Conservation (phyloP, 2,329 filamentous ascomycete genomes). For the Arthroderma sp. region DNA sequence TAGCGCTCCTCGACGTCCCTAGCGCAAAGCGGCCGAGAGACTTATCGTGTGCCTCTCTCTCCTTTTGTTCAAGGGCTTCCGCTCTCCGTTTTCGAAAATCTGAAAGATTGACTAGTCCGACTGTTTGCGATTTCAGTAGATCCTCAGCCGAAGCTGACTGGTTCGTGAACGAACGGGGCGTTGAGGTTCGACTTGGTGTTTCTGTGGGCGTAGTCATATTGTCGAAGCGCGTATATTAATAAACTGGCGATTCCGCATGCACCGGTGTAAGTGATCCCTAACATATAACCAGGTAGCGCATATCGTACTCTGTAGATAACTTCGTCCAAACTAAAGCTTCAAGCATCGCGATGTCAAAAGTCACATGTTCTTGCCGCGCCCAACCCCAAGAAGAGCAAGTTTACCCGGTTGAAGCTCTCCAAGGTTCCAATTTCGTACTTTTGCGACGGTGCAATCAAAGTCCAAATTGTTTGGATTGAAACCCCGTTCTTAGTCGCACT, state of each 20-base stretch:
- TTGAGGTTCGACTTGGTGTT: constrained; percentile 29
- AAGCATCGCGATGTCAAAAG: too few species aligned
- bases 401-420: too few species aligned
- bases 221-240: too few species aligned
- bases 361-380: too few species aligned
- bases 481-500: neutral
- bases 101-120: constrained; percentile 79
- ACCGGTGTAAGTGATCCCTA: too few species aligned
- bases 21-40: constrained; percentile 33
- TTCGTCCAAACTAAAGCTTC: too few species aligned
- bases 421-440: constrained; percentile 24
- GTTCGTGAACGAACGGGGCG: constrained; percentile 50
- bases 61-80: constrained; percentile 83
- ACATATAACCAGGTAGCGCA: too few species aligned
- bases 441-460: constrained; percentile 15
- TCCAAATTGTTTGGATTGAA: neutral
- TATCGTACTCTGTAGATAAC: too few species aligned
- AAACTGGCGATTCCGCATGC: too few species aligned
- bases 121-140: constrained; percentile 69
- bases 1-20: constrained; percentile 37
- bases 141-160: constrained; percentile 68
- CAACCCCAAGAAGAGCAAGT: too few species aligned
- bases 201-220: constrained; percentile 19
- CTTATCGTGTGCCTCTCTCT: constrained; percentile 61
- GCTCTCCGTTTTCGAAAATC: constrained; percentile 94